Evolutionary conservation across 768 basidiomycete species (phyloP).

Genomic region (Leccinum rimulosum): DNA sequence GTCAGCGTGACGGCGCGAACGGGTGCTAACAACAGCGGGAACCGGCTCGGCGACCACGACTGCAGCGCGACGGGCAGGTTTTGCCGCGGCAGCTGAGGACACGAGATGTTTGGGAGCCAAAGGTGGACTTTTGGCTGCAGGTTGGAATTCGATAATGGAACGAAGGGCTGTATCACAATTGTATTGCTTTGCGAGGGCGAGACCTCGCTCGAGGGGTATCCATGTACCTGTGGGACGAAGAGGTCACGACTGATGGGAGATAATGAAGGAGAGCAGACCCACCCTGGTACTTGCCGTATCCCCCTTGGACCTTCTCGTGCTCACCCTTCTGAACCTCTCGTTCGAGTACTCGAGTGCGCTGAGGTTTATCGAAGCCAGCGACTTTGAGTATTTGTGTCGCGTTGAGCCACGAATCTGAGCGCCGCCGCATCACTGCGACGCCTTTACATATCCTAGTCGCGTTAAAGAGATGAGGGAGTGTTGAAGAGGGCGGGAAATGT

Average conservation of each 20-base stretch:
- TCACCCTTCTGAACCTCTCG: constrained; percentile 98
- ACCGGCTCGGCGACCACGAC: constrained; percentile 15
- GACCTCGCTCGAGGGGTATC: constrained; percentile 93
- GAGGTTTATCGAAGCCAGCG: constrained; percentile 98
- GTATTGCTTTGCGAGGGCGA: constrained; percentile 86
- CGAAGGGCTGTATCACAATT: constrained; percentile 84
- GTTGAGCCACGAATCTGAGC: constrained; percentile 96
- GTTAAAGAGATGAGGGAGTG: constrained; percentile 36
- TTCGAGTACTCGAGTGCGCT: constrained; percentile 94
- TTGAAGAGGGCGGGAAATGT: constrained; percentile 32
- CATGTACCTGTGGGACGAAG: constrained; percentile 74
- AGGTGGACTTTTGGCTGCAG: constrained; percentile 87
- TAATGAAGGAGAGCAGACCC: constrained; percentile 22
- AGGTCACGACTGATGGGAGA: neutral
- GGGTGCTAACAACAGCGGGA: constrained; percentile 41
- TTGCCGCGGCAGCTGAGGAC: constrained; percentile 50
- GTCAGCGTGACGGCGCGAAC: constrained; percentile 53
- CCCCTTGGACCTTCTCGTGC: constrained; percentile 99
- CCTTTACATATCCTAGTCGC: constrained; percentile 86
- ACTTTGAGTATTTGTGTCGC: constrained; percentile 99
- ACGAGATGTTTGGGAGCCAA: constrained; percentile 96
- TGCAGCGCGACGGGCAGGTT: constrained; percentile 28
- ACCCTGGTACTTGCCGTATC: constrained; percentile 99
- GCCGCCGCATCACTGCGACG: constrained; percentile 96
- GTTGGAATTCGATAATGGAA: constrained; percentile 93